These are phyloP conservation scores for Leishmania mexicana DNA, from an alignment of 208 protist genomes.

Conservation along the genomic window DNA sequence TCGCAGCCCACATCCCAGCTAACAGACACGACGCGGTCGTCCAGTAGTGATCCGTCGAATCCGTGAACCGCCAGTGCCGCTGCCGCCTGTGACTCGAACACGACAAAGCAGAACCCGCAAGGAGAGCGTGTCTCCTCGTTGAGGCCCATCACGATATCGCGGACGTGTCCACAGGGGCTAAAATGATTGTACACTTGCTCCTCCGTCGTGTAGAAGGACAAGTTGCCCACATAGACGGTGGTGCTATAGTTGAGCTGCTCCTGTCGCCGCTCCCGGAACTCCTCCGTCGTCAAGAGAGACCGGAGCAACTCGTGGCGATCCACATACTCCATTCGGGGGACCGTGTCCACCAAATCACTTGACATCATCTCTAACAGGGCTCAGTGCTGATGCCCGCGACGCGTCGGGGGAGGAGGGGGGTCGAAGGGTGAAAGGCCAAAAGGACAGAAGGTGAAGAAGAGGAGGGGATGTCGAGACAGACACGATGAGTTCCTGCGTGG, in stretches of 20 bases:
- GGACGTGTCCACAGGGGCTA: constrained; percentile 91
- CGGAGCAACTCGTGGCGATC: constrained; percentile 83
- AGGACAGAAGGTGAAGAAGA: not conserved
- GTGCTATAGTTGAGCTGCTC: constrained; percentile 73
- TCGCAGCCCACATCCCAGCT: constrained; percentile 90
- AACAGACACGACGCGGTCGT: constrained; percentile 83
- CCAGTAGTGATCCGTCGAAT: constrained; percentile 71
- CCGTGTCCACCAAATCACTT: constrained; percentile 58
- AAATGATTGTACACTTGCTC: constrained; percentile 97
- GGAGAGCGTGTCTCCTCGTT: constrained; percentile 94
- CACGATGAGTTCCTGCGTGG: not conserved
- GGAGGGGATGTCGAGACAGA: not conserved
- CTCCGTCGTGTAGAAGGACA: constrained; percentile 98
- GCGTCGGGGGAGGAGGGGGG: not conserved
- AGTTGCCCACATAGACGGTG: constrained; percentile 98
- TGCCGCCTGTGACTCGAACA: constrained; percentile 93
- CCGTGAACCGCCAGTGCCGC: constrained; percentile 92
- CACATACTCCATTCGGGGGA: constrained; percentile 81
- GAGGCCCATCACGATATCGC: constrained; percentile 98
- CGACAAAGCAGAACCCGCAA: constrained; percentile 99
- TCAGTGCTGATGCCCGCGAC: not conserved
- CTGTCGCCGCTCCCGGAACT: constrained; percentile 72
- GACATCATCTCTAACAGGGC: constrained; percentile 39
- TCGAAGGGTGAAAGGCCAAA: not conserved
- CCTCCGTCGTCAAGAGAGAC: constrained; percentile 65